Base-by-base conservation (phyloP, 306 rosid genomes). In the Vigna radiata region DNA sequence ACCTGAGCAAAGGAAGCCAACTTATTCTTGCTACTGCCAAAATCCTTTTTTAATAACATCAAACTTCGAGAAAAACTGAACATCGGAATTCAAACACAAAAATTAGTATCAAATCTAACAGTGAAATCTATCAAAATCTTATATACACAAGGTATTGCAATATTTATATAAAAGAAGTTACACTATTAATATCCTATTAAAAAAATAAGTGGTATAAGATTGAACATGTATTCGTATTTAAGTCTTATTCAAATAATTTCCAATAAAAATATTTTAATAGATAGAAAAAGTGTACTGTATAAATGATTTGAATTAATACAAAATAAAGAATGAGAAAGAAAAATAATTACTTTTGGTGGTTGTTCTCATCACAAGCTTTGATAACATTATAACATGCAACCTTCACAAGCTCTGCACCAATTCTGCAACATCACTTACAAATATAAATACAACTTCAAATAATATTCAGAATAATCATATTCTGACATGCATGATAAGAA, bases 381-480 rank as follows among this genome's bases (percentile, higher is more conserved):
- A 85, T 78, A 66, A 89, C 82, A 58, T 78, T 82, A 49, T 19
- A 31, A 66, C 88, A 85, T 44, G 92, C 90, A 36, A 39, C 82
- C 69, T 54, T 83, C 80, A 86, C 82, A 27, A 66, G 89, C 63
- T 82, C 83, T 1, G 89, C 91, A 59, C 97, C 92, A 52, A 91
- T 80, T 61, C 97, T 91, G 89, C 46, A 68, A 83, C 43, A 73
- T 16, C 55, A 78, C 63, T 54, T 17, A 69, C 39, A 60, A 33
- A 68, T 65, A 56, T 52, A 67, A 82, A 74, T 43, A 27, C 18
- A 58, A 47, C 67, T 71, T 66, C 58, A 36, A 59, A 72, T 50
- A 43, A 23, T 29, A 76, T 23, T 50, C 41, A 68, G 14, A 29
- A 77, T 36, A 68, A 1, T 43, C 52, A 44, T 58, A 54, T 25